These are phyloP conservation scores for Gracilaria caudata DNA, from an alignment of 23 red algal genomes.

Conservation along the genomic window DNA sequence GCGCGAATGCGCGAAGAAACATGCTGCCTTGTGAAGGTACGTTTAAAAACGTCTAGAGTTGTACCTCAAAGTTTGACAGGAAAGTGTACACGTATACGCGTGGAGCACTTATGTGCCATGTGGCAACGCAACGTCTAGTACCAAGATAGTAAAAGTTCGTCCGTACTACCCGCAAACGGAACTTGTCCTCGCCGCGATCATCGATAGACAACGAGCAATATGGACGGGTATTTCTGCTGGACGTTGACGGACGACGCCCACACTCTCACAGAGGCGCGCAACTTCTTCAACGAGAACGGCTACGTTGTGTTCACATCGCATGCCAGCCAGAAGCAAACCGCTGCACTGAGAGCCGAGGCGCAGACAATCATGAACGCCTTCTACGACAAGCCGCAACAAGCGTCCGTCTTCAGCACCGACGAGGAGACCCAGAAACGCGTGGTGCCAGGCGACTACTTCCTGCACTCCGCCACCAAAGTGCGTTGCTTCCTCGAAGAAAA, in stretches of 20 bases:
- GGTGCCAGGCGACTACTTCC: slow-evolving; percentile 35
- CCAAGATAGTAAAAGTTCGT: not conserved
- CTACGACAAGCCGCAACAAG: not conserved
- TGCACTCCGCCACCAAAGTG: slow-evolving; percentile 37
- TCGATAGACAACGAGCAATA: not conserved
- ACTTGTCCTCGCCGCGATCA: not conserved
- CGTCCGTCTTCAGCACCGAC: slow-evolving; percentile 44
- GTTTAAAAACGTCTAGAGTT: no score
- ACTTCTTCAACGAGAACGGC: slow-evolving; percentile 42
- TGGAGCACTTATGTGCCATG: no score
- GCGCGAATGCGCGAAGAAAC: no score
- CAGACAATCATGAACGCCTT: slow-evolving; percentile 16
- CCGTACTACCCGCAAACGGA: not conserved
- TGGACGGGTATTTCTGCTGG: slow-evolving; percentile 49
- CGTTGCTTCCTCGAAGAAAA: slow-evolving; percentile 43
- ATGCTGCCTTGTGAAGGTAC: no score
- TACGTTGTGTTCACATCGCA: slow-evolving; percentile 45
- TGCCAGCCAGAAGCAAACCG: not conserved
- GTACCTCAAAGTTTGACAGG: no score
- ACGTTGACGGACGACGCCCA: not conserved
- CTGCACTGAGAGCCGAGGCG: slow-evolving; percentile 1
- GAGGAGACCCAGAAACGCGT: slow-evolving; percentile 9
- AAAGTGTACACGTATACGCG: no score
- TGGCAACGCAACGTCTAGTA: no score
- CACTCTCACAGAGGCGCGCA: not conserved